Evolutionary conservation across 768 basidiomycete species (phyloP), one percentile per base, ranked within the genome.

Genomic region (Lactarius pseudohatsudake): DNA sequence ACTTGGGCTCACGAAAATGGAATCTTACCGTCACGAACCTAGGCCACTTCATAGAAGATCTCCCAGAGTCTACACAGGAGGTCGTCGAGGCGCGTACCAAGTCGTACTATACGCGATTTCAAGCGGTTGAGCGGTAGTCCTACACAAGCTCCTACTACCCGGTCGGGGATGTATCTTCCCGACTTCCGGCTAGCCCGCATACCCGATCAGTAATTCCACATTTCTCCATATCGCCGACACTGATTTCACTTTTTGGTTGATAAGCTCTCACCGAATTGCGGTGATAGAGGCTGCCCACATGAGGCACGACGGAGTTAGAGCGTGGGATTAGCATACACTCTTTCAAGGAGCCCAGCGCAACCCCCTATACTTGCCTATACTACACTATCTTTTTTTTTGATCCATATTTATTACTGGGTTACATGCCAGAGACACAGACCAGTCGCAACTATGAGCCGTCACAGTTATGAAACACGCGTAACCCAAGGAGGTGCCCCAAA

Each of bases 31-130:
- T 41, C 5, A 13, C 22, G 22, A 20, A 15, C 20, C 20, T 45
- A 96, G 96, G 92, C 28, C 85, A 85, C 2, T 92, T 94, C 68
- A 74, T 90, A 2, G 88, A 89, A 74, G 91, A 94, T 72, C 84
- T 97, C 10, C 92, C 96, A 0, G 96, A 98, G 76, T 93, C 94
- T 18, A 96, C 92, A 20, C 94, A 96, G 75, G 96, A 98, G 72
- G 85, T 90, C 70, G 86, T 94, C 0, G 95, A 98, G 75, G 84
- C 88, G 0, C 83, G 85, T 68, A 94, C 94, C 2, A 96, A 96
- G 73, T 84, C 86, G 50, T 90, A 88, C 72, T 96, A 96, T 75
- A 86, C 86, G 11, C 86, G 90, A 1, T 98, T 96, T 75, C 88
- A 90, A 72, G 82, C 90, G 2, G 68, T 81, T 1, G 70, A 69